Evolutionary conservation across 2,329 filamentous ascomycete species (phyloP).

Genomic region (Stemphylium beticola): DNA sequence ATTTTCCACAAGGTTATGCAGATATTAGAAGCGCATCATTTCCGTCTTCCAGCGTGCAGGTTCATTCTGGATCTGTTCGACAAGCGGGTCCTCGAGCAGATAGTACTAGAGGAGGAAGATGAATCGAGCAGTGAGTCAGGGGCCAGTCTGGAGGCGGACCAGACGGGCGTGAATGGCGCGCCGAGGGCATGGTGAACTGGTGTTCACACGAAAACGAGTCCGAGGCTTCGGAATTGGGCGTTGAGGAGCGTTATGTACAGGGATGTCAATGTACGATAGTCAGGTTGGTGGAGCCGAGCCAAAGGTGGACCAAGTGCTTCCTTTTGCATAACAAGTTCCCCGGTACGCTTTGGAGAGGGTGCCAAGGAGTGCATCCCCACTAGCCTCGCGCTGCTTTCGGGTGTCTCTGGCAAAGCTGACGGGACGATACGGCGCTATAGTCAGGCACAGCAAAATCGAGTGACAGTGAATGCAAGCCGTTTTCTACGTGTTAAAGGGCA

Average conservation of each 20-base stretch:
- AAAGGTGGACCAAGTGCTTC: conserved; percentile 18
- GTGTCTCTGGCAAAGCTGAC: conserved; percentile 16
- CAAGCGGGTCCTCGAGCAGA: conserved; percentile 80
- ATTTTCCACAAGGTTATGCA: conserved; percentile 87
- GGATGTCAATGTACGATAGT: conserved; percentile 15
- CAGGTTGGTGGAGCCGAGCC: conserved; percentile 11
- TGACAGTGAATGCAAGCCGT: conserved; percentile 1
- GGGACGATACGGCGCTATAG: conserved; percentile 7
- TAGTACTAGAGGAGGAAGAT: conserved; percentile 78
- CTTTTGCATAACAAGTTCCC: conserved; percentile 34
- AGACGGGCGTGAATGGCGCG: conserved; percentile 23
- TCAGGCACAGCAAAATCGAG: conserved; percentile 5
- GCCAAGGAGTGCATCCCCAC: conserved; percentile 10
- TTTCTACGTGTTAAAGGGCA: not conserved
- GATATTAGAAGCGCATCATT: conserved; percentile 87
- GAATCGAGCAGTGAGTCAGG: conserved; percentile 44
- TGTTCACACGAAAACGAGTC: conserved; percentile 10
- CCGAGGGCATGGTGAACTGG: conserved; percentile 21
- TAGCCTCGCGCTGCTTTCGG: conserved; percentile 12
- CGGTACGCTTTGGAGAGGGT: conserved; percentile 14
- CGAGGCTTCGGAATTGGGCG: conserved; percentile 15
- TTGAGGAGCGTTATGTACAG: conserved; percentile 21
- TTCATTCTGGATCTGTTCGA: conserved; percentile 96
- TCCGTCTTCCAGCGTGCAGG: conserved; percentile 81
- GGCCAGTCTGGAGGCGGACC: conserved; percentile 39